Evolutionary conservation across 2,329 filamentous ascomycete species (phyloP), one percentile per base, ranked within the genome.

Genomic region (Chaetothyriales sp.): DNA sequence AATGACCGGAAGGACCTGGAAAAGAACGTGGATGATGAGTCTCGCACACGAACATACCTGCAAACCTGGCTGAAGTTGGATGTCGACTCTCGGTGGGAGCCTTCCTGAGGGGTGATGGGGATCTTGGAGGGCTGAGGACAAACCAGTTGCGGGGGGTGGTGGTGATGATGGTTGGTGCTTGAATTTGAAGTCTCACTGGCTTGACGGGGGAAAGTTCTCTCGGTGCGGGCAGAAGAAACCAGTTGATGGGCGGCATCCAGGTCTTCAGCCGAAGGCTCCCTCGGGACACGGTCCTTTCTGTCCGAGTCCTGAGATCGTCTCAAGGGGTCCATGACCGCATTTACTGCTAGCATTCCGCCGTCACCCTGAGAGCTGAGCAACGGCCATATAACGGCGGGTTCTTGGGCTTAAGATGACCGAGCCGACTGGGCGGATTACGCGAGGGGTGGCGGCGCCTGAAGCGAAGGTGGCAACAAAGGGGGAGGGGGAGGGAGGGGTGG

Each of bases 241-340:
- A 72, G 60, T 61, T 72, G 70, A 59, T 70, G 70, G 50, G 70
- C 70, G 52, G 70, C 69, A 57, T 71, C 70, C 44, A 72, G 57
- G 55, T 72, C 69, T 60, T 72, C 69, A 22, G 69, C 69, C 3
- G 69, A 72, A 2, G 68, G 69, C 52, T 71, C 67, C 55, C 66
- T 66, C 60, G 64, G 59, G 49, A 39, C 10, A 39, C 15, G 32
- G 15, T 39, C 32, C 10, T 39, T 39, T 15, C 32, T 39, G 10
- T 39, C 32, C 10, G 32, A 39, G 10, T 39, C 12, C 15, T 39
- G 32, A 39, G 57, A 52, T 44, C 39, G 53, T 53, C 49, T 54
- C 44, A 58, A 50, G n/a, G 59, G 50, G 26, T 59, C 58, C 59
- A 60, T 61, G 10, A 45, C 49, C 50, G 54, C 44, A 25, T 55